Conservation (phyloP, 805 yeast genomes). For the Ogataea henricii region DNA sequence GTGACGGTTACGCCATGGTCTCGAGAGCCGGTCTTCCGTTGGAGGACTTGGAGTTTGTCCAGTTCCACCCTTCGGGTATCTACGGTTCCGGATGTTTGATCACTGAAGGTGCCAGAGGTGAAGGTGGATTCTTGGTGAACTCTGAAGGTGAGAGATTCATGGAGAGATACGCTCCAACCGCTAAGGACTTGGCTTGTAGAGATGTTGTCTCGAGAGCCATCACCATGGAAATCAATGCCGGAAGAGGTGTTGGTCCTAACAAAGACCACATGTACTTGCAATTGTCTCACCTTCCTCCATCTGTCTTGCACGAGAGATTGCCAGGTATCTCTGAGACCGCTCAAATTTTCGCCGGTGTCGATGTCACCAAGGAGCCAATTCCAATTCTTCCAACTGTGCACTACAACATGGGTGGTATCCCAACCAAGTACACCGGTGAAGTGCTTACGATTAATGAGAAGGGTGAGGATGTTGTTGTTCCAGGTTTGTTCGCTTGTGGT, state of each 20-base stretch:
- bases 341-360: constrained; percentile 97
- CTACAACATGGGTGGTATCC: constrained; percentile 99
- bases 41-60: constrained; percentile 96
- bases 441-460: constrained; percentile 77
- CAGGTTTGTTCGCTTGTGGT: constrained; percentile 96
- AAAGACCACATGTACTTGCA: constrained; percentile 96
- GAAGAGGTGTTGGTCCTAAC: constrained; percentile 97
- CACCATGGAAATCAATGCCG: constrained; percentile 97
- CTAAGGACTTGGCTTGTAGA: constrained; percentile 97
- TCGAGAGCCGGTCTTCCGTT: constrained; percentile 97
- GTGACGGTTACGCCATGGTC: constrained; percentile 99
- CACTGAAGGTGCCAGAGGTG: constrained; percentile 99
- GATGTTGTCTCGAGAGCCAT: constrained; percentile 98
- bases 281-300: constrained; percentile 89
- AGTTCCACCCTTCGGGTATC: constrained; percentile 99
- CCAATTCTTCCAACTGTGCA: constrained; percentile 98
- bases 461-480: constrained; percentile 89
- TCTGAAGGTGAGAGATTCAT: constrained; percentile 98
- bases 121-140: constrained; percentile 96
- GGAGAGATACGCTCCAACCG: constrained; percentile 99
- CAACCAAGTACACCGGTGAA: constrained; percentile 97
- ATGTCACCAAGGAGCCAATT: constrained; percentile 98
- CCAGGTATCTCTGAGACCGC: constrained; percentile 99
- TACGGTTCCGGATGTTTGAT: constrained; percentile 98
- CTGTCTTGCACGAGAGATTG: constrained; percentile 89